Conservation (phyloP, 345 rosid genomes). For the Aurinia saxatilis region DNA sequence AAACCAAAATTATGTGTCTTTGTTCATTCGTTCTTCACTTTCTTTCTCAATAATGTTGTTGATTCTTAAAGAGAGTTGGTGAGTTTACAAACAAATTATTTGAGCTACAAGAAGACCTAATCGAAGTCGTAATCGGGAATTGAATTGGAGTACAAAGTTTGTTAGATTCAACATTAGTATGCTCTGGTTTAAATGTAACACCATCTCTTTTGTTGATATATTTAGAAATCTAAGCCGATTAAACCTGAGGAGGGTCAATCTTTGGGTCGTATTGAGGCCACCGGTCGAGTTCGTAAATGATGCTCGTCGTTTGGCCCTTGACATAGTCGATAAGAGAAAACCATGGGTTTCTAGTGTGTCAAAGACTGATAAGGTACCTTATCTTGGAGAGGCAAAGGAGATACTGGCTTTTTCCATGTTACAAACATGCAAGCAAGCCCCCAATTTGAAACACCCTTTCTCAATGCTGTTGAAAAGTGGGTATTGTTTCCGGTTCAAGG, state of each 20-base stretch:
- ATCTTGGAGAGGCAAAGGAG: slow-evolving; percentile 89
- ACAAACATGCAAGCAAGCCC: slow-evolving; percentile 69
- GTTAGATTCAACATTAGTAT: no score
- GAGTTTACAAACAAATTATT: no score
- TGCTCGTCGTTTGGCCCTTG: slow-evolving; percentile 86
- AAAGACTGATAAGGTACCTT: slow-evolving; percentile 70
- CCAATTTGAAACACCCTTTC: slow-evolving; percentile 74
- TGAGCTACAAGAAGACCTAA: no score
- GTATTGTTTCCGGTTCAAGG: slow-evolving; percentile 74
- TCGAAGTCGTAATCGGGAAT: no score
- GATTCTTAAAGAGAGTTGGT: no score
- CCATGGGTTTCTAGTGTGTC: slow-evolving; percentile 84
- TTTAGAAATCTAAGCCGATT: slow-evolving; percentile 76
- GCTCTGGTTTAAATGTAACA: neutral
- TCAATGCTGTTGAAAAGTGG: slow-evolving; percentile 75
- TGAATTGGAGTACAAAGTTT: no score
- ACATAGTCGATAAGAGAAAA: slow-evolving; percentile 56
- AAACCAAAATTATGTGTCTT: no score
- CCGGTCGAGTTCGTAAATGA: slow-evolving; percentile 49
- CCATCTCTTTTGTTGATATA: neutral
- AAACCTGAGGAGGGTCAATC: slow-evolving; percentile 63
- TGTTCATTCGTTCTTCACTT: no score
- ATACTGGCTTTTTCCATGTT: slow-evolving; percentile 73
- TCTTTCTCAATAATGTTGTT: no score
- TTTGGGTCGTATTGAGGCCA: slow-evolving; percentile 76